Base-by-base conservation (phyloP, 768 basidiomycete species). In the Piloderma croceum region DNA sequence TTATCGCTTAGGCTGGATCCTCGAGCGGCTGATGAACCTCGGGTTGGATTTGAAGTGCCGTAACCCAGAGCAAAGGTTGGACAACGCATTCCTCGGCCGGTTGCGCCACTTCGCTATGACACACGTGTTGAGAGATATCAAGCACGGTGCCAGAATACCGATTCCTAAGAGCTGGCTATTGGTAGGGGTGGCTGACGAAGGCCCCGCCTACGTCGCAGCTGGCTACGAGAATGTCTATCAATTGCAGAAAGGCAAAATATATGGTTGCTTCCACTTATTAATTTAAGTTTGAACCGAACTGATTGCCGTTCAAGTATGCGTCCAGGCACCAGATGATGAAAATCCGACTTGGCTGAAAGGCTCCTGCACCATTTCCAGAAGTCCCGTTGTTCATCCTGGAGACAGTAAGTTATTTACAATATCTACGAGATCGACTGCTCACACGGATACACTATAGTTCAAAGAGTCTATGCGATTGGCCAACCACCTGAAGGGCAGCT, bases 181-280 rank as follows among this genome's bases (percentile, higher is more conserved):
- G 1, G 83, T 90, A 9, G 90, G 90, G 1, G 74, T 91, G 7
- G 83, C 86, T 3, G 90, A 92, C 50, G 86, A 90, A 59, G 86
- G 86, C 1, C 77, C 80, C 0, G 76, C 79, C 0, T 85, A 86
- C 46, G 55, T 53, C 31, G 46, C n/a, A 6, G 62, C 57, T n/a
- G 79, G 79, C 1, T 52, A 61, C 38, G 52, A 71, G 25, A 70
- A 82, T 45, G 72, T 83, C 2, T 81, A 68, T 52, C 64, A 54
- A 24, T 60, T 90, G 11, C 57, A 60, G 5, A 69, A 71, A 44
- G 76, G 73, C 1, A 64, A 83, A 46, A 79, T 90, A 3, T 90
- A 77, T 45, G 85, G 86, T 83, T 48, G 33, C 70, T 52, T 24
- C 23, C 6, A 15, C 31, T 34, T 21, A 3, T 24, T 19, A 5